These are phyloP conservation scores for Pseudogymnoascus sp. DNA, from an alignment of 2,329 filamentous ascomycete species.

Conservation along the genomic window DNA sequence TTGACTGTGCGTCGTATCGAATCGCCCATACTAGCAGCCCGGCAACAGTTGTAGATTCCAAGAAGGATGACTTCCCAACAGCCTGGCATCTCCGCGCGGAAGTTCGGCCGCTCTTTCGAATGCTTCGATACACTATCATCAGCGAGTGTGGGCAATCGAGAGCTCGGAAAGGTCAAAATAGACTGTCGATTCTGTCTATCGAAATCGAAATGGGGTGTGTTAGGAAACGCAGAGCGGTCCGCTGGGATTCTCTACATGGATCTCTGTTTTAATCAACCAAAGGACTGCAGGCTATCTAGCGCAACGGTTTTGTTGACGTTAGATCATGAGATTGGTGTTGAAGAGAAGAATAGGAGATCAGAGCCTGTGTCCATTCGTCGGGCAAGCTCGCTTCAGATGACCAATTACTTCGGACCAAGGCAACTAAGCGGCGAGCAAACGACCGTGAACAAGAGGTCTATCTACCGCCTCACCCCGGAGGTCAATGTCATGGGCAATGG, in stretches of 20 bases:
- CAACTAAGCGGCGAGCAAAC: constrained; percentile 15
- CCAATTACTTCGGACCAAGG: constrained; percentile 19
- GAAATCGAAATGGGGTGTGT: background rate
- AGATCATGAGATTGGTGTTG: background rate
- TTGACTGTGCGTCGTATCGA: background rate
- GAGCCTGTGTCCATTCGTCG: background rate
- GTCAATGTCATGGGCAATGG: constrained; percentile 16
- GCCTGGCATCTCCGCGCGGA: background rate
- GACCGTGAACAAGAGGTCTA: constrained; percentile 11
- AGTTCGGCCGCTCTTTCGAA: background rate
- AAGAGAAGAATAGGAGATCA: background rate
- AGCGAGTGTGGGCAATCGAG: background rate
- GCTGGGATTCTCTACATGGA: constrained; percentile 18
- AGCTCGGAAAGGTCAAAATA: background rate
- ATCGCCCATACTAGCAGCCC: background rate
- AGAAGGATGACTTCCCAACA: background rate
- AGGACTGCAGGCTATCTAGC: constrained; percentile 14
- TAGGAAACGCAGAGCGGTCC: background rate
- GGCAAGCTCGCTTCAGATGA: constrained; percentile 13
- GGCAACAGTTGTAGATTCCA: background rate
- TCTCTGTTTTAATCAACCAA: constrained; percentile 17
- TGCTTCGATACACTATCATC: background rate
- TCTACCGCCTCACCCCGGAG: constrained; percentile 14
- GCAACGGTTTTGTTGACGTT: constrained; percentile 15
- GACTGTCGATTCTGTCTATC: background rate